Evolutionary conservation across 228 moss, liverwort and hornwort genomes (phyloP), one percentile per base, ranked within the genome.

Genomic region (Sphagnum magellanicum): DNA sequence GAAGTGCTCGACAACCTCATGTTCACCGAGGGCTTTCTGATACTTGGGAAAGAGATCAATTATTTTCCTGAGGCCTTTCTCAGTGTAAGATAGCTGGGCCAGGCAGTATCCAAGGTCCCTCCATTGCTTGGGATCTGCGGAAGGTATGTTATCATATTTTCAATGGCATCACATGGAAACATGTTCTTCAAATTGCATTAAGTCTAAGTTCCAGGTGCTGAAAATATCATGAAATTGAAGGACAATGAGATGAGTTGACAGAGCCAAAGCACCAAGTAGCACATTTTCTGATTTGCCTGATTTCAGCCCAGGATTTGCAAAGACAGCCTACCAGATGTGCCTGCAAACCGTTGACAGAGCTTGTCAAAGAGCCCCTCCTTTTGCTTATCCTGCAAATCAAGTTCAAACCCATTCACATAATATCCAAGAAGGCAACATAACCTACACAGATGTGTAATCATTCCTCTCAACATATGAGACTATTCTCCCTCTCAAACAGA

Each of bases 311-410:
- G 4, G 32, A 32, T 32, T 32, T 32, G 32, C 32, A 32, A 32
- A 32, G 6, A 60, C 50, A 70, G 66, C 88, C 5, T 86, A 93
- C 97, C 90, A 70, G 89, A 76, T 63, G 87, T 88, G 63, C 94
- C 98, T 51, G 79, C 64, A 67, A 98, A 98, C 63, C 98, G 94
- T 71, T 84, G 83, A 82, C 94, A 94, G 50, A 98, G 84, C 69
- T 94, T 98, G 73, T 98, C 98, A 73, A 98, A 77, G 16, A 98
- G 86, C 55, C 90, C 94, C 76, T 94, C 98, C 77, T 90, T 84
- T 73, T 98, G 98, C 83, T 90, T 98, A 78, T 82, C 88, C 97
- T 97, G 97, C 68, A 32, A 32, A 32, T 32, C 32, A 32, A 32
- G 32, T 2, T 32, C 32, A 32, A 32, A 32, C 32, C 32, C 32